phyloP scores from a whole-genome alignment of 2,329 filamentous ascomycete species.

The Scedosporium apiospermum region DNA sequence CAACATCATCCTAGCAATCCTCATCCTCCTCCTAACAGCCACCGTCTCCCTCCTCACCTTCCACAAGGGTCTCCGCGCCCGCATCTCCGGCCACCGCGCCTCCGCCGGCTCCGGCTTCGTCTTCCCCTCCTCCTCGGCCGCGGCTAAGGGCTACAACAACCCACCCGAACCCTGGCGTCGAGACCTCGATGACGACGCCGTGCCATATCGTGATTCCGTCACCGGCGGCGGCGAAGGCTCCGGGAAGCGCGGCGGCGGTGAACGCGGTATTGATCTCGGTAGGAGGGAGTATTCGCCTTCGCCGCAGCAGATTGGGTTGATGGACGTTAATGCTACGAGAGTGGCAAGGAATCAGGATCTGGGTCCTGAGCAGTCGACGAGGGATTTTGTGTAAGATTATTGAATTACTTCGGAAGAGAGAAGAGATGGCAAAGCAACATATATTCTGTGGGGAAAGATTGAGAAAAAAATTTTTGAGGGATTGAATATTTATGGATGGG shows the following conservation, averaged over 20 bases:
- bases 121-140: conserved; percentile 29
- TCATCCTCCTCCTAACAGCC: conserved; percentile 35
- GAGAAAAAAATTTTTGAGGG: background rate
- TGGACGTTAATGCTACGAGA: background rate
- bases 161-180: background rate
- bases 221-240: background rate
- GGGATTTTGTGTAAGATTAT: background rate
- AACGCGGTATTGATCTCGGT: background rate
- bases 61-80: conserved; percentile 48
- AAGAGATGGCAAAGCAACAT: background rate
- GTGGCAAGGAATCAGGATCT: background rate
- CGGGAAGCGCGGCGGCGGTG: background rate
- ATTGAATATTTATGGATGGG: background rate
- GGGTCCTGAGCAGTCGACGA: conserved; percentile 2
- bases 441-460: background rate
- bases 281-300: conserved; percentile 2
- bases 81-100: conserved; percentile 35
- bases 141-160: conserved; percentile 17
- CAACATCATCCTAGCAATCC: conserved; percentile 36
- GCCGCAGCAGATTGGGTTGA: conserved; percentile 3
- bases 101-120: conserved; percentile 37
- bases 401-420: background rate
- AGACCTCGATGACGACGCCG: background rate
- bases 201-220: background rate
- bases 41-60: conserved; percentile 27